Evolutionary conservation across 192 early-diverging fungal genomes (phyloP), one percentile per base, ranked within the genome.

Genomic region (Mortierella alpina): DNA sequence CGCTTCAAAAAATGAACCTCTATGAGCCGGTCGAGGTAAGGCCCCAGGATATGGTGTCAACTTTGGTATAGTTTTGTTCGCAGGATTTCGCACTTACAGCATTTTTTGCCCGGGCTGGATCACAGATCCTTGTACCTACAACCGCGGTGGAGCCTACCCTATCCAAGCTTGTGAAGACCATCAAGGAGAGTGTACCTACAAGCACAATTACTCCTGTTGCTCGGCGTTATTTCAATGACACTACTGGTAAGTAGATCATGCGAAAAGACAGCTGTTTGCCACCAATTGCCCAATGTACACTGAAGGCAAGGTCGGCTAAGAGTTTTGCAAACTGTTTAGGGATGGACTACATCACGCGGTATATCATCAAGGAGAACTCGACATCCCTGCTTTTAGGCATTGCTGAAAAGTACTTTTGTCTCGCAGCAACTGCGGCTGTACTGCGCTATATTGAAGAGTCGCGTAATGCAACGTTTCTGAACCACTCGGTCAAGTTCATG

Each of bases 141-240:
- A 88, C 90, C 2, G 69, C 65, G 12, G 49, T 86, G 8, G 89
- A 90, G 8, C 87, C 89, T 4, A 50, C 68, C 2, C 84, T 86
- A 51, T 85, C 89, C 13, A 92, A 89, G 42, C 69, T 93, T 20
- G 65, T 77, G n/a, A 68, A 84, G 47, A 72, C 84, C 13, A 82
- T 93, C 54, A 68, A 83, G 52, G 75, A 84, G 40, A 65, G 73
- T 44, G 47, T 86, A 6, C 85, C 84, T 3, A 62, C 74, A 31
- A 67, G 78, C n/a, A 73, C 71, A 7, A 71, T 92, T 10, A 83
- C 85, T 15, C 81, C 90, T 20, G 63, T 89, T 40, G 74, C 84
- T 10, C 84, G 92, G 12, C 88, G 83, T 41, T 82, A 73, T n/a
- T 94, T 93, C 75, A 92, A 88, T 60, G 89, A 83, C 62, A 54